Evolutionary conservation across 139 green algal species (phyloP), one percentile per base, ranked within the genome.

Genomic region (Chlorella sp.): DNA sequence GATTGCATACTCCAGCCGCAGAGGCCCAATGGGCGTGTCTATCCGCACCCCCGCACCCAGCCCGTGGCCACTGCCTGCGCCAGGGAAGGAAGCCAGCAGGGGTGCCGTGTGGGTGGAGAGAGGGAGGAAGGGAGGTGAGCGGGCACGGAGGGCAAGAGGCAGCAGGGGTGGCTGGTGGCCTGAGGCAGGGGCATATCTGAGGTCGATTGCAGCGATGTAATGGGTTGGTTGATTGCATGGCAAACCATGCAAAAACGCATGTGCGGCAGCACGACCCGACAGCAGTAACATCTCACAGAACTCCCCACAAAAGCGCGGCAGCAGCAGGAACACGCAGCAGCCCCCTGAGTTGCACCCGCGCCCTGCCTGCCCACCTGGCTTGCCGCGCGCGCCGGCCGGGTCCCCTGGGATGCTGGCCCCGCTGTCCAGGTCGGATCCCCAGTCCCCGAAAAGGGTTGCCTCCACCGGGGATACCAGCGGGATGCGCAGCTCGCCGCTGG

Each of bases 1-100:
- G 93, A 96, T 97, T 0, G 97, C 98, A 91, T 99, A 99, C 93
- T 99, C 98, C 16, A 99, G 92, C 22, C 98, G 92, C 81, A 99
- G 91, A 3, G 98, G 97, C 0, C 98, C 98, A 76, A 99, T 93
- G 4, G 98, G 97, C 0, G 96, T 97, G 86, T 98, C 97, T 18
- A 99, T 87, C 1, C 97, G 89, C 24, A 99, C 91, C 37, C 98
- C 98, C 0, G 82, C 95, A 11, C 98, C 98, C 64, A 96, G 97
- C 14, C 97, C 98, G 83, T 95, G 97, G 2, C 98, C 98, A 66
- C 81, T 95, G 80, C 94, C 83, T 88, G 83, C 64, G 34, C 22
- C 24, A 26, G 9, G n/a, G 48, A 5, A 57, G 48, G 7, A 9
- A 16, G 48, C n/a, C 48, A 57, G 48, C 48, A 57, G 48, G 48